Conservation (phyloP, 2,329 filamentous ascomycete species). For the Chaetomiaceae sp. region DNA sequence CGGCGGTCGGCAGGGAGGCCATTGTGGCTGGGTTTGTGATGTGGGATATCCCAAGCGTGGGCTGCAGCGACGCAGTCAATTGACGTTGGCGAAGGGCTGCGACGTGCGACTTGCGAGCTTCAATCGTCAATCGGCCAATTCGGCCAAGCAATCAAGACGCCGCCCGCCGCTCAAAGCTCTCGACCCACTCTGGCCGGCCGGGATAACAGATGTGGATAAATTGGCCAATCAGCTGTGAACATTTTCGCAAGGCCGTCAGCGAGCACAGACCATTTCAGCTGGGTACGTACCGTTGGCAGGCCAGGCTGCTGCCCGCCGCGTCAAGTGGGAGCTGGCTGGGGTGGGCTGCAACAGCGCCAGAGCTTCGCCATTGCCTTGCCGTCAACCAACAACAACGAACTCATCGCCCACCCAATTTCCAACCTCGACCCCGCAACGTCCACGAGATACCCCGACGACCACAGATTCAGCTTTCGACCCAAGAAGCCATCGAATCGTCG, state of each 20-base stretch:
- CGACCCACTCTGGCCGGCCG: conserved; percentile 15
- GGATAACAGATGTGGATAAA: background rate
- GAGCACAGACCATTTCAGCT: conserved; percentile 9
- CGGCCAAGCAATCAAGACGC: conserved; percentile 10
- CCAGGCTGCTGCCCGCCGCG: conserved; percentile 43
- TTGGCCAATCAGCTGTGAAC: conserved; percentile 20
- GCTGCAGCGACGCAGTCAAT: conserved; percentile 27
- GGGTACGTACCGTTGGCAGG: conserved; percentile 23
- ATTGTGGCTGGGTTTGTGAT: conserved; percentile 39
- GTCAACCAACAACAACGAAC: too few species aligned
- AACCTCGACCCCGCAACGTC: conserved; percentile 12
- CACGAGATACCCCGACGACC: conserved; percentile 3
- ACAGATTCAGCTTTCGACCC: background rate
- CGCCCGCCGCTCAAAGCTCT: conserved; percentile 21
- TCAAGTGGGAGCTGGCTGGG: conserved; percentile 24
- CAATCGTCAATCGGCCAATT: conserved; percentile 18
- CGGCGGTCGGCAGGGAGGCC: conserved; percentile 52
- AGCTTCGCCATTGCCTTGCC: too few species aligned
- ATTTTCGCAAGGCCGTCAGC: conserved; percentile 3
- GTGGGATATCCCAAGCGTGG: conserved; percentile 31
- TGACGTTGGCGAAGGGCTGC: conserved; percentile 22
- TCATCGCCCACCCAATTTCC: background rate
- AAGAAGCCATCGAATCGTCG: background rate
- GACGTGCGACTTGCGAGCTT: conserved; percentile 17
- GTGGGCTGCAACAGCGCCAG: conserved; percentile 1